Conservation (phyloP, 495 filamentous ascomycete genomes). For the Margaritispora aquatica region DNA sequence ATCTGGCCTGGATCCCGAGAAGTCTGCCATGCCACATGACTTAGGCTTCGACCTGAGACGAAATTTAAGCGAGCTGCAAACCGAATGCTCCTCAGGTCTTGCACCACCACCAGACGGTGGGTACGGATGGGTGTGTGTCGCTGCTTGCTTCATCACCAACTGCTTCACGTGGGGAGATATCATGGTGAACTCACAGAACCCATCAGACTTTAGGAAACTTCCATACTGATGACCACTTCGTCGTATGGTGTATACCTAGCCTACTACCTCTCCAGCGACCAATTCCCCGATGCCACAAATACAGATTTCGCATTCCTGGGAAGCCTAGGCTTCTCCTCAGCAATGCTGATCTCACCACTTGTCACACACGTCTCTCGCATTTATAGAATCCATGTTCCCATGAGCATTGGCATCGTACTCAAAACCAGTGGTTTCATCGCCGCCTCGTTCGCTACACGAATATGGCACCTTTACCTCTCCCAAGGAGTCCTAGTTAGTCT, state of each 20-base stretch:
- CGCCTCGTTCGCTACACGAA: constrained; percentile 58
- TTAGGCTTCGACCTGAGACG: too few species aligned
- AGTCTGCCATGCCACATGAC: too few species aligned
- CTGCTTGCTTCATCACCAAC: constrained; percentile 46
- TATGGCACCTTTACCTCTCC: constrained; percentile 70
- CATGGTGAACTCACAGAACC: constrained; percentile 27
- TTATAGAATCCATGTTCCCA: constrained; percentile 46
- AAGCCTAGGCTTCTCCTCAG: constrained; percentile 48
- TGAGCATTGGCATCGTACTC: constrained; percentile 55
- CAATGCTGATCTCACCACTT: constrained; percentile 58
- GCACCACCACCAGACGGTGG: constrained; percentile 39
- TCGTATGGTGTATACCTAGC: constrained; percentile 67
- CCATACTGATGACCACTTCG: too few species aligned
- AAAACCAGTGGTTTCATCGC: constrained; percentile 55
- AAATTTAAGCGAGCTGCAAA: neutral
- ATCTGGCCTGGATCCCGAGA: too few species aligned
- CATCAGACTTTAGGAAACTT: too few species aligned
- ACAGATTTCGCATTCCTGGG: constrained; percentile 69
- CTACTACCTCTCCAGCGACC: constrained; percentile 56
- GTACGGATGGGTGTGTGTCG: constrained; percentile 50
- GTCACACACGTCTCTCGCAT: constrained; percentile 51
- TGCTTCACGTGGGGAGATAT: constrained; percentile 51
- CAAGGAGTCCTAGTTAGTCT: constrained; percentile 73
- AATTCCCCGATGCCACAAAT: constrained; percentile 49
- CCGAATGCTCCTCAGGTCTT: constrained; percentile 1